A percentile compares a stretch with the other conserved stretches of the same genome.
Evolutionary conservation across 768 basidiomycete species (phyloP).

Genomic region (Hortiboletus campestris): DNA sequence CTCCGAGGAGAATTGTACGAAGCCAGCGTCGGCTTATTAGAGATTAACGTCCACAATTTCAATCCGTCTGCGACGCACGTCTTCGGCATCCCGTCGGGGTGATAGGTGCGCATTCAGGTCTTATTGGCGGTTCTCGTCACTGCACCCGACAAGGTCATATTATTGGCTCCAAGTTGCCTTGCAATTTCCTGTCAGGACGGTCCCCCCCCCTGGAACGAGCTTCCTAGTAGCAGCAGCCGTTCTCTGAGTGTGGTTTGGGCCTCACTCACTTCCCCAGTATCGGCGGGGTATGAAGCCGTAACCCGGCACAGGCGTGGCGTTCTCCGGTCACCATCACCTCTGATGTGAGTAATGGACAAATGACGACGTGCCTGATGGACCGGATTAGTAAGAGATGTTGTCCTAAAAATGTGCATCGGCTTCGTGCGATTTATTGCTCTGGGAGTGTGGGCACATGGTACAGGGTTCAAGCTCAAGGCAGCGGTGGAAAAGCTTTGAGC

Average conservation of each 20-base stretch:
- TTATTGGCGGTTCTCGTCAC: constrained; percentile 5
- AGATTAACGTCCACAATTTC: constrained; percentile 25
- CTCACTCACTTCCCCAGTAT: not conserved
- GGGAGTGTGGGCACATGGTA: constrained; percentile 6
- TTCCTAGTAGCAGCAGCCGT: not conserved
- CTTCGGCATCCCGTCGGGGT: constrained; percentile 8
- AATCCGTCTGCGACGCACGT: constrained; percentile 6
- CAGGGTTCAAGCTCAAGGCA: not conserved
- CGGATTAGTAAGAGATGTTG: constrained; percentile 18
- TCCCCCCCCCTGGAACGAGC: not conserved
- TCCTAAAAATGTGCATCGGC: constrained; percentile 10
- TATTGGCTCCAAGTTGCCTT: not conserved
- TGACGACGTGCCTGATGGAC: constrained; percentile 7
- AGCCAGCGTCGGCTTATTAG: constrained; percentile 3
- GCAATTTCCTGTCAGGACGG: constrained; percentile 8
- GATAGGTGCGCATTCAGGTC: constrained; percentile 10
- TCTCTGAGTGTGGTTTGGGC: not conserved
- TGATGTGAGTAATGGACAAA: constrained; percentile 6
- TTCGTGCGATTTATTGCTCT: constrained; percentile 30
- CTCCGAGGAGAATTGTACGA: constrained; percentile 28
- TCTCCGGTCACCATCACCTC: constrained; percentile 14
- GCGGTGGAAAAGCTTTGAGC: not conserved
- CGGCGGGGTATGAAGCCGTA: not conserved
- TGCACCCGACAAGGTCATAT: constrained; percentile 23
- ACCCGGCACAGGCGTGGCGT: constrained; percentile 16